Percentiles rank a stretch among this genome's conserved stretches.
These are phyloP conservation scores for Marchantia polymorpha DNA, from an alignment of 225 moss, liverwort and hornwort species.

Conservation along the genomic window DNA sequence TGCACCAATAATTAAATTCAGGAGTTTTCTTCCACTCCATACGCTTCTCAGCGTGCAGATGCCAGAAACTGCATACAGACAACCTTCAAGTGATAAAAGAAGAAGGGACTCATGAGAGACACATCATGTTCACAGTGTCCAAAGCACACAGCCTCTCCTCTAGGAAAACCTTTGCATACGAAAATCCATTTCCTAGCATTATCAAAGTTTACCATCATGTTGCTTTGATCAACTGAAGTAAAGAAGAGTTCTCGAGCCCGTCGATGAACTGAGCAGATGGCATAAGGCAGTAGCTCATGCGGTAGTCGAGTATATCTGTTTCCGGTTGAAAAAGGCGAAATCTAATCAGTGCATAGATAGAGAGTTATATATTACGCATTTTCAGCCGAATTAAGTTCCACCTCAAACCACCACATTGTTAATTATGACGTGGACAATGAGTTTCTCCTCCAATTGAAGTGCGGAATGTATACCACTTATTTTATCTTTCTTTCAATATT, in stretches of 20 bases:
- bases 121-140: background rate
- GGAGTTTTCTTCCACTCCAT: background rate
- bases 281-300: slow-evolving; percentile 66
- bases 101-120: background rate
- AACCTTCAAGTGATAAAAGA: background rate
- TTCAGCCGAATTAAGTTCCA: too few relatives aligned
- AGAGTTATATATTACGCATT: too few relatives aligned
- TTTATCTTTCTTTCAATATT: too few relatives aligned
- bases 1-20: background rate
- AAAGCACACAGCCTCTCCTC: background rate
- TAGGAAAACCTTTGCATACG: background rate
- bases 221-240: slow-evolving; percentile 59
- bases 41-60: background rate
- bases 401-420: too few relatives aligned
- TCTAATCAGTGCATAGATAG: too few relatives aligned
- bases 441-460: too few relatives aligned
- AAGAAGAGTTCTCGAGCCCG: slow-evolving; percentile 56
- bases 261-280: slow-evolving; percentile 55
- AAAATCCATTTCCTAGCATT: background rate
- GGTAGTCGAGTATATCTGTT: slow-evolving; percentile 80
- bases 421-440: too few relatives aligned
- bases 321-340: background rate
- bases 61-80: background rate
- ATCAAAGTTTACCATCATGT: slow-evolving; percentile 49
- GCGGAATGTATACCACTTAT: too few relatives aligned